Conservation (phyloP, 2,329 filamentous ascomycete genomes). For the Lachnellula occidentalis region DNA sequence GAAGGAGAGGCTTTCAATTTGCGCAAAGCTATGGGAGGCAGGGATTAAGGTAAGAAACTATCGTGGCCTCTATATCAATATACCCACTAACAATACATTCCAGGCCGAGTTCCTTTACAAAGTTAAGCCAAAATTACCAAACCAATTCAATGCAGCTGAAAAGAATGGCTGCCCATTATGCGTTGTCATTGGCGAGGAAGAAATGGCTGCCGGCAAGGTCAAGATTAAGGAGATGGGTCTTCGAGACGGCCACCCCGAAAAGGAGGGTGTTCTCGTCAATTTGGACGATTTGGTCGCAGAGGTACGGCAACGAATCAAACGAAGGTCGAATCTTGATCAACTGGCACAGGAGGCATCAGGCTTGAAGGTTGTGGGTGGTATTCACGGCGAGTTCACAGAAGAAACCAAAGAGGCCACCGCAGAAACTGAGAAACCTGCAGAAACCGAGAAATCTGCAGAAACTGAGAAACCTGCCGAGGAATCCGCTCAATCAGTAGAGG, state of each 20-base stretch:
- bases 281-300: slow-evolving; percentile 58
- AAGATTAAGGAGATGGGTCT: slow-evolving; percentile 84
- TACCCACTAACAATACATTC: slow-evolving; percentile 4
- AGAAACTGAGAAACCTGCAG: slow-evolving; percentile 8
- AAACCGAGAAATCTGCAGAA: slow-evolving; percentile 9
- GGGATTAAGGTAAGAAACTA: slow-evolving; percentile 63
- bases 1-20: slow-evolving; percentile 77
- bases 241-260: slow-evolving; percentile 77
- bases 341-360: slow-evolving; percentile 25
- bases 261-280: slow-evolving; percentile 75
- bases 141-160: slow-evolving; percentile 91
- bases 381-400: slow-evolving; percentile 21
- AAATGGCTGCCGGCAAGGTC: slow-evolving; percentile 75
- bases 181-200: slow-evolving; percentile 86
- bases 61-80: slow-evolving; percentile 8
- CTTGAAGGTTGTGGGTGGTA: slow-evolving; percentile 28
- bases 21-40: slow-evolving; percentile 73
- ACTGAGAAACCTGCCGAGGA: slow-evolving; percentile 12
- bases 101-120: slow-evolving; percentile 84
- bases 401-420: not conserved
- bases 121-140: slow-evolving; percentile 79
- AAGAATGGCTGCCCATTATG: slow-evolving; percentile 73
- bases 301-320: slow-evolving; percentile 47
- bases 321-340: slow-evolving; percentile 29
- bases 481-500: slow-evolving; percentile 15